A percentile compares a stretch with the other conserved stretches of the same genome.
Conservation (phyloP, 2,329 filamentous ascomycete species). For the Aspergillus novoparasiticus region DNA sequence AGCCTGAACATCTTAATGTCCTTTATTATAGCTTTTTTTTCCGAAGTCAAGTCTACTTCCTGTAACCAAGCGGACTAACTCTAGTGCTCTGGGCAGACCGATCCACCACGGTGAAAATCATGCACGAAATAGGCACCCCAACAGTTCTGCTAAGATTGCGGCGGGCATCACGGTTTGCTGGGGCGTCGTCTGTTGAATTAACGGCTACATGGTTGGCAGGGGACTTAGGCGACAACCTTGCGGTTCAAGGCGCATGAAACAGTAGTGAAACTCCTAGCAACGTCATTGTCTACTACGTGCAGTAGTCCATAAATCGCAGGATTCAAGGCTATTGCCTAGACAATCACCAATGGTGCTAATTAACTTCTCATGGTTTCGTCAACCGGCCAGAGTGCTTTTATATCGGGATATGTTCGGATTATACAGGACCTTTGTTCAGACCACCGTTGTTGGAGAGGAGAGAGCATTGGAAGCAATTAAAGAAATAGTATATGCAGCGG, state of each 20-base stretch:
- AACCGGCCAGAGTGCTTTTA: neutral
- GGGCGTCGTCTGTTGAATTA: neutral
- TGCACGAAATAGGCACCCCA: constrained; percentile 6
- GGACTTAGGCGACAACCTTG: neutral
- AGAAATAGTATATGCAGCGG: neutral
- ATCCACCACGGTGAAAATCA: constrained; percentile 8
- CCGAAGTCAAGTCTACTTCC: neutral
- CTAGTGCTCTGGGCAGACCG: neutral
- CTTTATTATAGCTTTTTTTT: neutral
- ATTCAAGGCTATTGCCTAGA: neutral
- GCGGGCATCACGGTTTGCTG: constrained; percentile 3
- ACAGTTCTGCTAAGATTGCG: constrained; percentile 18
- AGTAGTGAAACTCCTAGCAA: constrained; percentile 16
- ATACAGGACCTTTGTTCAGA: neutral
- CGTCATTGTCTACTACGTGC: neutral
- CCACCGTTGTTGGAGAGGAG: neutral
- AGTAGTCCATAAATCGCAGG: neutral
- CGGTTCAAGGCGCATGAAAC: constrained; percentile 13
- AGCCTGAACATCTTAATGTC: neutral
- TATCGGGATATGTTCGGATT: constrained; percentile 2
- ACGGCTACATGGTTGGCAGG: neutral
- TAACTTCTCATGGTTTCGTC: neutral
- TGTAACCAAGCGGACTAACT: neutral
- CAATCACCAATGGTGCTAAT: neutral
- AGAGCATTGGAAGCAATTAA: neutral